Conservation (phyloP, 805 yeast species). For the Metschnikowia cerradonensis region DNA sequence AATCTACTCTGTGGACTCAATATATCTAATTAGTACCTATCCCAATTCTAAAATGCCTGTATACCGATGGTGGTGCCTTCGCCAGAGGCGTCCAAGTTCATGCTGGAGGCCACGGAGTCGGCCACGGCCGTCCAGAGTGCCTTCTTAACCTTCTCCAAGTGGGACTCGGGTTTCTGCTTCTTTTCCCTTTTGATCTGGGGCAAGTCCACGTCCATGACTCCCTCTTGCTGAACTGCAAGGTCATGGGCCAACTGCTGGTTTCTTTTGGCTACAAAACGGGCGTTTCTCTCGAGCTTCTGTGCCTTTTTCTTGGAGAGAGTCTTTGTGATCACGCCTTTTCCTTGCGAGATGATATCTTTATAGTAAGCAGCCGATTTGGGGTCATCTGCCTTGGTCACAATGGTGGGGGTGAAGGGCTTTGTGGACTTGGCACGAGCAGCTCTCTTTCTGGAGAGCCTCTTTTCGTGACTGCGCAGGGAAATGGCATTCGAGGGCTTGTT, state of each 20-base stretch:
- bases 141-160: slow-evolving; percentile 50
- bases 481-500: slow-evolving; percentile 69
- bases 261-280: slow-evolving; percentile 64
- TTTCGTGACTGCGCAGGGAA: slow-evolving; percentile 47
- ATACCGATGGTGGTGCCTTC: slow-evolving; percentile 86
- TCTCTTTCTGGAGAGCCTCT: slow-evolving; percentile 51
- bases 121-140: slow-evolving; percentile 73
- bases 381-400: slow-evolving; percentile 29
- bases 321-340: slow-evolving; percentile 46
- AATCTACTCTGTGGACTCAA: neutral
- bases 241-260: slow-evolving; percentile 44
- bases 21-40: neutral
- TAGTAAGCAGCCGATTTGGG: slow-evolving; percentile 44
- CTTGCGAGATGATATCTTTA: slow-evolving; percentile 27
- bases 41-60: slow-evolving; percentile 45
- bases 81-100: slow-evolving; percentile 45
- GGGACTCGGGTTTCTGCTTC: slow-evolving; percentile 21
- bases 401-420: slow-evolving; percentile 45
- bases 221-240: slow-evolving; percentile 37
- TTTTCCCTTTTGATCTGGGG: slow-evolving; percentile 14
- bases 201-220: slow-evolving; percentile 48
- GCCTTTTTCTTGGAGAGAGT: slow-evolving; percentile 75
- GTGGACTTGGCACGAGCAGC: slow-evolving; percentile 42
- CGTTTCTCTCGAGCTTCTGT: slow-evolving; percentile 74
- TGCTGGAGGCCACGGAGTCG: slow-evolving; percentile 46